Conservation (phyloP, 1,284 basidiomycete genomes). For the Sutorius eximius region DNA sequence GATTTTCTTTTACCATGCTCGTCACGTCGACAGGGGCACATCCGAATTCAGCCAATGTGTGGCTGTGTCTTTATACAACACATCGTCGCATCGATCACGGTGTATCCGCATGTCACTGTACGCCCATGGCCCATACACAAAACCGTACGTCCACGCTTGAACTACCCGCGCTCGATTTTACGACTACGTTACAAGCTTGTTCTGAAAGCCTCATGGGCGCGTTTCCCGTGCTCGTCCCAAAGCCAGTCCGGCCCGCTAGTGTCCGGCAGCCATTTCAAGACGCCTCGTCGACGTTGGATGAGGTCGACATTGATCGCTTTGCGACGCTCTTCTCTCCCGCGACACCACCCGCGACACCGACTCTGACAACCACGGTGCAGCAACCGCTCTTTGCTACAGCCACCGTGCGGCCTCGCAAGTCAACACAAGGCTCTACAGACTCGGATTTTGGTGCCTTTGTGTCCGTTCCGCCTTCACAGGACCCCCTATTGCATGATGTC, state of each 20-base stretch:
- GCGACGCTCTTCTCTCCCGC: conserved; percentile 46
- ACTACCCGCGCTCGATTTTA: neutral
- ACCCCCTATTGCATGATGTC: conserved; percentile 46
- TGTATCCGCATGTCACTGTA: too few relatives aligned
- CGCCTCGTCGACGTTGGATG: conserved; percentile 12
- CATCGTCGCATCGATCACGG: too few relatives aligned
- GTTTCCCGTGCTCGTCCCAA: neutral
- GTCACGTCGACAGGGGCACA: too few relatives aligned
- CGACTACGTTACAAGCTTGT: neutral
- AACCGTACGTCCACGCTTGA: neutral
- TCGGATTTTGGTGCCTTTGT: conserved; percentile 71
- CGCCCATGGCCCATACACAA: too few relatives aligned
- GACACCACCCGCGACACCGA: conserved; percentile 43
- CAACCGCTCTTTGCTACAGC: neutral
- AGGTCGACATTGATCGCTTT: conserved; percentile 42
- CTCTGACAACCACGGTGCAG: conserved; percentile 8
- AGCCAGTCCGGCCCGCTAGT: neutral
- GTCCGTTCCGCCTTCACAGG: conserved; percentile 57
- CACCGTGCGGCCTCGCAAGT: conserved; percentile 11
- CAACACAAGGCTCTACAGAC: conserved; percentile 36
- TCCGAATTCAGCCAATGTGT: too few relatives aligned
- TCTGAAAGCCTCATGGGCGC: neutral
- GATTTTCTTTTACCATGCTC: too few relatives aligned
- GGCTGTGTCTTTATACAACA: too few relatives aligned
- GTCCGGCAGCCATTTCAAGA: too few relatives aligned